Base-by-base conservation (phyloP, 345 rosid species). In the Citrus mangshanensis region DNA sequence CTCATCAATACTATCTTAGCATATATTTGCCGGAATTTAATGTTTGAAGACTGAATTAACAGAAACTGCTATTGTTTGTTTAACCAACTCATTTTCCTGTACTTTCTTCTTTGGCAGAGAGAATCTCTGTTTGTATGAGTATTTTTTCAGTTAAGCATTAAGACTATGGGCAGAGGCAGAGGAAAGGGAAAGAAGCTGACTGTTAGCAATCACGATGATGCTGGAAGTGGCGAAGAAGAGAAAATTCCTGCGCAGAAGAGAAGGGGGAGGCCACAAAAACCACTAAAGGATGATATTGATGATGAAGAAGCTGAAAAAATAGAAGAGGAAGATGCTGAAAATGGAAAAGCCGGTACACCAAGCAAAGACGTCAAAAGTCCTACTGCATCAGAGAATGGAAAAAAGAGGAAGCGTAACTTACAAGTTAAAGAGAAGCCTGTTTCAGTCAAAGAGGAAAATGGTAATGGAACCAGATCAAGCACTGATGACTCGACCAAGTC, bases 181-280 rank as follows among this genome's bases (percentile, higher is more conserved):
- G 93, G 92, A 74, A 91, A 89, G 81, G 93, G 87, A 25, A 91
- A 86, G 84, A 90, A 77, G 82, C 63, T 83, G 81, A 79, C 89
- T 21, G 85, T 77, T 19, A 82, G 81, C 82, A 85, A 82, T 82
- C 88, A 84, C n/a, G 92, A 91, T 2, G 90, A 91, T 71, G 37
- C 79, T 22, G 91, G 89, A 78, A 87, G 88, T 56, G 89, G 91
- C 0, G 95, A 88, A 83, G 95, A 91, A 69, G 95, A 89, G 77
- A 91, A 87, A 77, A 86, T 88, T 78, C 95, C 95, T 6, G 84
- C 85, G 5, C 92, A 87, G 79, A 91, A 90, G 84, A 86, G 91
- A 81, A 87, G 95, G 63, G 95, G 95, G 79, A 86, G 95, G 77
- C 95, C 95, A 10, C 89, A 85, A 65, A 91, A 91, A 64, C 91